phyloP scores from a whole-genome alignment of 2,329 filamentous ascomycete genomes.

The Nothopassalora personata region DNA sequence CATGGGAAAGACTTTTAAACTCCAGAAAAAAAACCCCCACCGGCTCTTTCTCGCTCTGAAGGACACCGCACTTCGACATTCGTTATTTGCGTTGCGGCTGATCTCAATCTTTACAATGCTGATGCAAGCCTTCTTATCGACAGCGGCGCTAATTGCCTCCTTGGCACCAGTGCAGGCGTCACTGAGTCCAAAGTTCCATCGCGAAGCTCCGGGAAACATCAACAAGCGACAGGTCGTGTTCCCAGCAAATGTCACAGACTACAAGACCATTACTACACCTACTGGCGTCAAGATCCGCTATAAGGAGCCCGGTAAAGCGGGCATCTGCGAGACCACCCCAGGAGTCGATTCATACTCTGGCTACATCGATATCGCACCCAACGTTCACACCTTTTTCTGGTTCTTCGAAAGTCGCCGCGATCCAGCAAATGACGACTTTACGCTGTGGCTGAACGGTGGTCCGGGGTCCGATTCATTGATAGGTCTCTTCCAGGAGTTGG shows the following conservation, averaged over 20 bases:
- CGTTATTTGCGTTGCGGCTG: background rate
- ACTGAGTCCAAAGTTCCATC: background rate
- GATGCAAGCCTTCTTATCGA: background rate
- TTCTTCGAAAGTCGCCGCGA: conserved; percentile 55
- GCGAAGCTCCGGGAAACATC: background rate
- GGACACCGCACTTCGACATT: background rate
- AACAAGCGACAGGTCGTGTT: conserved; percentile 20
- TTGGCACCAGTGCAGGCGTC: background rate
- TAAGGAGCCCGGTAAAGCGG: conserved; percentile 35
- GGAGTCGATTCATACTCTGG: conserved; percentile 47
- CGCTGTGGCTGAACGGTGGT: conserved; percentile 58
- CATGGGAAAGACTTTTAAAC: too few relatives aligned
- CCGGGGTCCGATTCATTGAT: conserved; percentile 55
- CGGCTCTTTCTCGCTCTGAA: too few relatives aligned
- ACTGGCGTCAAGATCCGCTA: conserved; percentile 27
- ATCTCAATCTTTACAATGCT: background rate
- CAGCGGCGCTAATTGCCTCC: background rate
- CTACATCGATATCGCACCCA: conserved; percentile 26
- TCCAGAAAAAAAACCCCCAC: too few relatives aligned
- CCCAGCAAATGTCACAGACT: conserved; percentile 39
- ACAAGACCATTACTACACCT: conserved; percentile 42
- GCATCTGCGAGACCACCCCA: conserved; percentile 45
- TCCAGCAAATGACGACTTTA: conserved; percentile 50
- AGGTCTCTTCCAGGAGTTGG: conserved; percentile 50
- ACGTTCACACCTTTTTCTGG: conserved; percentile 57